Evolutionary conservation across 1,284 basidiomycete genomes (phyloP).

Genomic region (Ganoderma leucocontextum): DNA sequence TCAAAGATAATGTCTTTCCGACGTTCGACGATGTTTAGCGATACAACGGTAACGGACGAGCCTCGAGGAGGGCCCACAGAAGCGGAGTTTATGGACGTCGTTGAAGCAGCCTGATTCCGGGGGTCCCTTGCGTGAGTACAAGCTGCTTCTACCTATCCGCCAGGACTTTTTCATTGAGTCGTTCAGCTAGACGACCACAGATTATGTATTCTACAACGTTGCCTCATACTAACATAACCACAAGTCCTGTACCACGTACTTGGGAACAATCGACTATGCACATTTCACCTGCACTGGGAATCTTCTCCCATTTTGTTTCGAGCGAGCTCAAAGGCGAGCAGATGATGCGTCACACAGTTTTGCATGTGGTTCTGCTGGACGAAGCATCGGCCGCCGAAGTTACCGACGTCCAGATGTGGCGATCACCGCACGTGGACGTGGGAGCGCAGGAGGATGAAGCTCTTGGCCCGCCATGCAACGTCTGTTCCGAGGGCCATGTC

Average conservation of each 20-base stretch:
- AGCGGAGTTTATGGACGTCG: neutral
- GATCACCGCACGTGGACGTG: constrained; percentile 2
- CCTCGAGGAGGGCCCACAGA: constrained; percentile 1
- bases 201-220: neutral
- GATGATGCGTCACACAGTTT: neutral
- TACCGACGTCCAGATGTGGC: neutral
- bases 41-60: constrained; percentile 19
- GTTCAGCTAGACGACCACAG: neutral
- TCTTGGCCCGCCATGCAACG: neutral
- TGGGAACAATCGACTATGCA: neutral
- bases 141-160: neutral
- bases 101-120: neutral
- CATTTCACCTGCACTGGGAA: neutral
- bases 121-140: neutral
- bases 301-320: neutral
- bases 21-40: constrained; percentile 12
- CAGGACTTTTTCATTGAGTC: neutral
- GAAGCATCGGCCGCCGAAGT: neutral
- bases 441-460: neutral
- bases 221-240: neutral
- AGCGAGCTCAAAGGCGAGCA: neutral
- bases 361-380: neutral
- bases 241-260: neutral
- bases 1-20: constrained; percentile 28
- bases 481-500: neutral